Evolutionary conservation across 805 yeast species (phyloP).

Genomic region (Saccharomycopsis sp.): DNA sequence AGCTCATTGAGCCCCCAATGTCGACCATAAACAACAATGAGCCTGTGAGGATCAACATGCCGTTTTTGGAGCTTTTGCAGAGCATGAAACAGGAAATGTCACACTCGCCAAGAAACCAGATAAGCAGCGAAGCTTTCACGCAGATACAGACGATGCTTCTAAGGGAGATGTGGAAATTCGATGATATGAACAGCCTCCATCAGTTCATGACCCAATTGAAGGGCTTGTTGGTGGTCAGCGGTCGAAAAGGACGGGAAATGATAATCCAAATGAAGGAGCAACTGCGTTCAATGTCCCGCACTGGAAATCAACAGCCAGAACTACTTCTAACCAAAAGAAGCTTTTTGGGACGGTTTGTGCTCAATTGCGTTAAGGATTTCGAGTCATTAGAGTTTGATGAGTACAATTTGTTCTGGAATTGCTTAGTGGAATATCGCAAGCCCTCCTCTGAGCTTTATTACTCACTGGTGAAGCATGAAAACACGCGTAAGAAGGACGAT

Average conservation of each 20-base stretch:
- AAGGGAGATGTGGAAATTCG: conserved; percentile 39
- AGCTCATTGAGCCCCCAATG: conserved; percentile 35
- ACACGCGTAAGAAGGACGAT: conserved; percentile 24
- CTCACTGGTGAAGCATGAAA: conserved; percentile 19
- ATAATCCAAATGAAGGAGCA: conserved; percentile 18
- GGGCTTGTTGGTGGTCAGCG: conserved; percentile 31
- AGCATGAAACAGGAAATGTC: conserved; percentile 23
- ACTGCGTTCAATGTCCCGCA: conserved; percentile 19
- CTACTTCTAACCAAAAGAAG: conserved; percentile 32
- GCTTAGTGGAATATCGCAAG: conserved; percentile 33
- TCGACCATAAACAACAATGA: conserved; percentile 22
- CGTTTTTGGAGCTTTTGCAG: conserved; percentile 28
- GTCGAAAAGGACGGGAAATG: conserved; percentile 28
- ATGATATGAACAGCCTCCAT: conserved; percentile 43
- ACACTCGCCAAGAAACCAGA: not conserved
- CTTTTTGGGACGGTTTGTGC: conserved; percentile 42
- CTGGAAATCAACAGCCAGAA: conserved; percentile 13
- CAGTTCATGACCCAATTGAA: conserved; percentile 30
- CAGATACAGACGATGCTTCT: conserved; percentile 27
- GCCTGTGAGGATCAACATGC: conserved; percentile 29
- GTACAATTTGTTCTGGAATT: conserved; percentile 35
- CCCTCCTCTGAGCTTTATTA: conserved; percentile 16
- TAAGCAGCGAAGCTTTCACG: not conserved
- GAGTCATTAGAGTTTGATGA: conserved; percentile 44
- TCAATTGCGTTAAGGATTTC: conserved; percentile 34